These are phyloP conservation scores for Butyriboletus loyo DNA, from an alignment of 768 basidiomycete species.

Conservation along the genomic window DNA sequence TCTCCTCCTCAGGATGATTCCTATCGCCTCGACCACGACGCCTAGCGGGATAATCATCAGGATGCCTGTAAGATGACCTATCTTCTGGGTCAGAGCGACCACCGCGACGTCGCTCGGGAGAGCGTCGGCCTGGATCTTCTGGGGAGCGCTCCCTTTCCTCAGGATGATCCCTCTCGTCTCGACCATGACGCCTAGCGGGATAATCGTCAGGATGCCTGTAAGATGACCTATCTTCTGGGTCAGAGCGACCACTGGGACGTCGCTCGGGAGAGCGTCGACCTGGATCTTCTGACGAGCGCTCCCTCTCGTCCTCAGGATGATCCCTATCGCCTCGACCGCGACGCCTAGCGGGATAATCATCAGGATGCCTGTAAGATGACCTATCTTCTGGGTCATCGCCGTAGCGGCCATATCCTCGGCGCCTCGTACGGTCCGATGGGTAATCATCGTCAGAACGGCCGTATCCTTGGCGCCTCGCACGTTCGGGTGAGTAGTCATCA, in stretches of 20 bases:
- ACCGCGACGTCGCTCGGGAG: conserved; percentile 9
- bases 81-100: conserved; percentile 13
- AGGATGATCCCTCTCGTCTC: neutral
- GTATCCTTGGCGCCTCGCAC: neutral
- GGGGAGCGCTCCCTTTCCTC: neutral
- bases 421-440: conserved; percentile 13
- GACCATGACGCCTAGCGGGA: neutral
- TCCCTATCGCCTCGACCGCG: neutral
- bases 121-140: conserved; percentile 8
- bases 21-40: neutral
- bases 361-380: neutral
- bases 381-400: conserved; percentile 8
- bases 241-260: conserved; percentile 17
- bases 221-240: conserved; percentile 4
- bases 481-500: conserved; percentile 15
- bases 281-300: conserved; percentile 10
- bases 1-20: neutral
- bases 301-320: neutral
- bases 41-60: neutral
- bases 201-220: no score
- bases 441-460: conserved; percentile 4
- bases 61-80: neutral
- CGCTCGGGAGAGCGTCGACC: neutral
- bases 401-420: neutral
- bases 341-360: neutral